Evolutionary conservation across 805 yeast genomes (phyloP), one percentile per base, ranked within the genome.

Genomic region (Ogataea trehaloabstinens): DNA sequence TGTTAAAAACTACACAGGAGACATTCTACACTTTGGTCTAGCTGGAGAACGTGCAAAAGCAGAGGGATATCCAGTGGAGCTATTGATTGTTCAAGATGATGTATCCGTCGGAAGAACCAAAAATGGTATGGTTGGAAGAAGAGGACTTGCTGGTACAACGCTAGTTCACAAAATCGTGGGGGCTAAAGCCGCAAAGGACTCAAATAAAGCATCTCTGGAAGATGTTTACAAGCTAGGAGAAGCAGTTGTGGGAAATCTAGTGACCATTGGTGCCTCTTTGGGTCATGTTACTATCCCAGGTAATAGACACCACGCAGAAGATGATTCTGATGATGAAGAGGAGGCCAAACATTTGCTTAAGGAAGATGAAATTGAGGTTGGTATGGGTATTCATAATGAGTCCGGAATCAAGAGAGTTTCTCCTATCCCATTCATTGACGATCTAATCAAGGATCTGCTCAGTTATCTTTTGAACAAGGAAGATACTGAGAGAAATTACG

Each of bases 311-410:
- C 72, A 70, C 38, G 82, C 75, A 53, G 55, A 50, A 7, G 55
- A 50, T 8, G 48, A 44, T 3, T 45, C 44, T n/a, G 53, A 49
- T 8, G 60, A 56, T 19, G 59, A 66, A 31, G 78, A 71, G 31
- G 63, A 61, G 22, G 45, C 51, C n/a, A 34, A 50, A 6, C 65
- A 62, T 36, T 60, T 63, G 39, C 72, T 87, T 45, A 72, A 64
- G 19, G 71, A 62, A 4, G 68, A 79, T 41, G 87, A 85, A 61
- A 82, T 85, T 57, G 98, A 90, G 61, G 72, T 90, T 42, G 98
- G 98, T 19, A 82, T 90, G 80, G 98, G 98, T 31, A 90, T 90
- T 44, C 98, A 90, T 63, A 90, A 90, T 55, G 98, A 90, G 60
- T 93, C 96, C 1, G 97, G 97, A 45, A 80, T 80, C 41, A 70